phyloP scores from a whole-genome alignment of 805 yeast species.

The Saccharomycopsis sp. region DNA sequence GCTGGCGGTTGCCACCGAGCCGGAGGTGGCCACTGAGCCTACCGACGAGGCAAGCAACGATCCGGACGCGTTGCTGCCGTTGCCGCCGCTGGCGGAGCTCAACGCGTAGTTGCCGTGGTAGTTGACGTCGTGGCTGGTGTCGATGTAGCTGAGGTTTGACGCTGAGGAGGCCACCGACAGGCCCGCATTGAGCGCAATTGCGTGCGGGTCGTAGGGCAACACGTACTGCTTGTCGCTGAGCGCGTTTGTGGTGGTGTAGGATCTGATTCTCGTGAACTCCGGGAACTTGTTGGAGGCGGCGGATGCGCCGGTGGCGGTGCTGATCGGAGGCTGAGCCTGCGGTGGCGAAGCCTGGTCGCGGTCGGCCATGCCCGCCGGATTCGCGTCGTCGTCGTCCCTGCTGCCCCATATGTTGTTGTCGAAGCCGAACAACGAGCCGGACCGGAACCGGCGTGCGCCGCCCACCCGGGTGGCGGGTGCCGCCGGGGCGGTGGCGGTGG shows the following conservation, averaged over 20 bases:
- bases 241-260: slow-evolving; percentile 41
- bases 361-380: slow-evolving; percentile 16
- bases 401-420: slow-evolving; percentile 51
- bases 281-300: background rate
- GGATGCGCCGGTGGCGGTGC: background rate
- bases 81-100: slow-evolving; percentile 20
- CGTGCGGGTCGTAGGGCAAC: slow-evolving; percentile 10
- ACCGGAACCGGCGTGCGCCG: slow-evolving; percentile 37
- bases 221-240: slow-evolving; percentile 15
- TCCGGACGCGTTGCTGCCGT: slow-evolving; percentile 14
- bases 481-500: slow-evolving; percentile 28
- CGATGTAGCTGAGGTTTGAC: slow-evolving; percentile 16
- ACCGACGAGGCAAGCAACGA: background rate
- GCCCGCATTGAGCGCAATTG: slow-evolving; percentile 5
- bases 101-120: slow-evolving; percentile 16
- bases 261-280: slow-evolving; percentile 34
- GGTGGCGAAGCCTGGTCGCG: slow-evolving; percentile 17
- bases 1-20: background rate
- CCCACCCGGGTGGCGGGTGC: slow-evolving; percentile 12
- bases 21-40: too few species aligned
- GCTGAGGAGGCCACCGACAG: background rate
- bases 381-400: slow-evolving; percentile 25
- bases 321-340: slow-evolving; percentile 24
- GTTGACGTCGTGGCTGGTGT: slow-evolving; percentile 13
- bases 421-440: slow-evolving; percentile 44